phyloP scores from a whole-genome alignment of 129 eudicot species.

The carrot (Daucus carota) region DNA sequence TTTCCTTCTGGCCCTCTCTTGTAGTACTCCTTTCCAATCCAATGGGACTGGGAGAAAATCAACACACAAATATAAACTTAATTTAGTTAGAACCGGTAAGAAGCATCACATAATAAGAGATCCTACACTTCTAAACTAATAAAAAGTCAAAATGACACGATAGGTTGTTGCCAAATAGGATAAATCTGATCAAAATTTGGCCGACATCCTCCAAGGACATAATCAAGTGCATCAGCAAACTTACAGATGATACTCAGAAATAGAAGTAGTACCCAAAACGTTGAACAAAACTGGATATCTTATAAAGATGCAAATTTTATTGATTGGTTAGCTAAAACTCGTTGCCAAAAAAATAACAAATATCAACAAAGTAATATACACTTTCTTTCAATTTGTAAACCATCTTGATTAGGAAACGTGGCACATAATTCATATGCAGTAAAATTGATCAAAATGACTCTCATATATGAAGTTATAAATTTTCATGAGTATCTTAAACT shows the following conservation, averaged over 20 bases:
- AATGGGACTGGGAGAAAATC: neutral
- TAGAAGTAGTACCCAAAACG: neutral
- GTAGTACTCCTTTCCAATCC: constrained; percentile 2
- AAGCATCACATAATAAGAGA: neutral
- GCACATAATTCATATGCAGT: neutral
- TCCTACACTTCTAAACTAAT: neutral
- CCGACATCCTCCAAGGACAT: neutral
- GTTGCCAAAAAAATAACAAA: neutral
- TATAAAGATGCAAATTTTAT: neutral
- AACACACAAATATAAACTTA: neutral
- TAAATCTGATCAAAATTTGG: neutral
- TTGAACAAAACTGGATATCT: neutral
- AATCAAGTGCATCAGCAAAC: neutral
- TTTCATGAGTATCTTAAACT: neutral
- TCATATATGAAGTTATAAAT: neutral
- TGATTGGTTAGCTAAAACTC: neutral
- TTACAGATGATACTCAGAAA: neutral
- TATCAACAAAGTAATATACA: too few relatives aligned
- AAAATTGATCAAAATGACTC: neutral
- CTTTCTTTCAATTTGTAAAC: neutral
- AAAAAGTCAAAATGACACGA: neutral
- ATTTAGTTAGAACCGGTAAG: neutral
- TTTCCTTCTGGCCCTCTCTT: constrained; percentile 5
- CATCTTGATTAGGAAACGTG: neutral
- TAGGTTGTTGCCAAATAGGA: neutral